A percentile compares a stretch with the other conserved stretches of the same genome.
These are phyloP conservation scores for Scutellaria galericulata DNA, from an alignment of 257 asterid genomes.

Conservation along the genomic window DNA sequence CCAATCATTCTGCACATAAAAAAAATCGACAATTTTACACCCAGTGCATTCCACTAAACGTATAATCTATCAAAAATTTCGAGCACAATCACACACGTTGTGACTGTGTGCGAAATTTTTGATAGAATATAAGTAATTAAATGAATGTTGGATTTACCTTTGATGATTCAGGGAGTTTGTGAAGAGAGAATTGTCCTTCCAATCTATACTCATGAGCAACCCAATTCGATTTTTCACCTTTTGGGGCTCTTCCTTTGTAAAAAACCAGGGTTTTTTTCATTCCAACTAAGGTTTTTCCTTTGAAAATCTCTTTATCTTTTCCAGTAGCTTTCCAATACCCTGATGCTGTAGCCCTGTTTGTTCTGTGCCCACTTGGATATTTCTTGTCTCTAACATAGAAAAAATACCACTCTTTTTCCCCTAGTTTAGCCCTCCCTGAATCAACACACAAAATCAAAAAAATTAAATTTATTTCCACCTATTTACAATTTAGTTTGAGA, in stretches of 20 bases:
- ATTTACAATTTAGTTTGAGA: neutral
- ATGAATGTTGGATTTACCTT: constrained; percentile 47
- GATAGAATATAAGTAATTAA: no score
- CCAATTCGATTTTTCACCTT: constrained; percentile 78
- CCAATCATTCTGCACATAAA: constrained; percentile 70
- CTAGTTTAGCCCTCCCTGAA: constrained; percentile 73
- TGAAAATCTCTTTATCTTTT: constrained; percentile 68
- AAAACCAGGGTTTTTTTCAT: constrained; percentile 85
- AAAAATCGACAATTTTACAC: neutral
- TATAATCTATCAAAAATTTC: no score
- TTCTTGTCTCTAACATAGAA: constrained; percentile 80
- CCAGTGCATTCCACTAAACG: no score
- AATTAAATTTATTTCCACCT: neutral
- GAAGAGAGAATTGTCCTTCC: constrained; percentile 58
- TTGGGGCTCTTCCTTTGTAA: constrained; percentile 85
- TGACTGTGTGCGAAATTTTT: no score
- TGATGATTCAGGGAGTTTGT: constrained; percentile 46
- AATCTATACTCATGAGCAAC: constrained; percentile 76
- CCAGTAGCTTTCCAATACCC: constrained; percentile 96
- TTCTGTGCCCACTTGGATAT: constrained; percentile 73
- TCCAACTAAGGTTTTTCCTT: constrained; percentile 60
- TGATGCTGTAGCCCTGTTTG: constrained; percentile 76
- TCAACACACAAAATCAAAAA: neutral
- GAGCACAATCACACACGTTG: no score
- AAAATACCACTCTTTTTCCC: constrained; percentile 84